Base-by-base conservation (phyloP, 2,329 filamentous ascomycete genomes). In the Chaetomium strumarium region DNA sequence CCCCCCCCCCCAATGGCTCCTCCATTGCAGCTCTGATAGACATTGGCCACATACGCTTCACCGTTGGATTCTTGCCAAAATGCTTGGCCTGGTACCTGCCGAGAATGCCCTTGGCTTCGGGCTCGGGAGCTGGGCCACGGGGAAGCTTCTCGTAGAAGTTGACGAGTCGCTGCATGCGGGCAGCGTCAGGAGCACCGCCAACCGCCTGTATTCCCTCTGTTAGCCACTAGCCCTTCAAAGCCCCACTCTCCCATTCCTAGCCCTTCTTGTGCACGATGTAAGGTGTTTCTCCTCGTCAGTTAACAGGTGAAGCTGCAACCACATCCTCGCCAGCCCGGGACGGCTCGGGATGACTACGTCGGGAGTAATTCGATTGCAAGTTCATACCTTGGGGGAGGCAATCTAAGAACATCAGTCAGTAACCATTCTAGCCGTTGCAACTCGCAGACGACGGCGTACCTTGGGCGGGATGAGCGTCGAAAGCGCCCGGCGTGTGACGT, bases 401-500 rank as follows among this genome's bases (percentile, higher is more conserved):
- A 93, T 81, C 87, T 91, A 49, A 7, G 20, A 34, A 1, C 6
- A 33, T 47, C 38, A 46, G 51, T 60, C 29, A 60, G 57, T 46
- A 55, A 30, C 14, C 19, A 29, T 54, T 33, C 33, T 16, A 24
- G 16, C 24, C 2, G 10, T 34, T 14, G 7, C 29, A 16, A 10
- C 8, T 8, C 20, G 29, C 38, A 34, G 16, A 19, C 36, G 39
- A 53, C 60, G 57, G 52, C 78, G 65, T 79, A 96, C 92, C 90
- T 99, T 99, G 70, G 95, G 93, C 66, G 95, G 95, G 68, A 99
- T 96, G 75, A 99, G 86, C 80, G 95, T 96, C 72, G 93, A 97
- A 70, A 96, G 86, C 81, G 83, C 88, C 77, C 91, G 85, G 76
- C 88, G 88, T 69, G 85, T 83, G 69, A 95, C 81, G 83, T 85